Evolutionary conservation across 148 eudicot genomes (phyloP).

Genomic region (Fagopyrum esculentum): DNA sequence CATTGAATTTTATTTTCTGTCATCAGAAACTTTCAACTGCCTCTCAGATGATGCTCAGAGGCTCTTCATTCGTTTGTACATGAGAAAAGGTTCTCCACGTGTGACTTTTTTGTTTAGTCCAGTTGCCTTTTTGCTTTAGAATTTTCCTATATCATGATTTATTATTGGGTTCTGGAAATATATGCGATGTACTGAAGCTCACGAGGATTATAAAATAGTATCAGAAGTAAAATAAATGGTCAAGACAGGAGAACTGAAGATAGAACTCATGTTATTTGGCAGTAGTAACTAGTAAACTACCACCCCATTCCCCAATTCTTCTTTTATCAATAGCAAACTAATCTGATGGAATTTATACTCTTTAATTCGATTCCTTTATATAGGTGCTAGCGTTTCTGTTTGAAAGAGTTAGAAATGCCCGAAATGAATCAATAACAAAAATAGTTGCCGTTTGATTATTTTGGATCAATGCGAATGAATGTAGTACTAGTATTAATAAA

Average conservation of each 20-base stretch:
- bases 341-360: background rate
- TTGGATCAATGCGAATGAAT: background rate
- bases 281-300: too few relatives aligned
- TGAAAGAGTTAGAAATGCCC: too few relatives aligned
- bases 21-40: conserved; percentile 54
- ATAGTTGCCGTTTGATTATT: background rate
- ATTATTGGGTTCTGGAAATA: background rate
- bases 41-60: conserved; percentile 87
- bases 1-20: conserved; percentile 13
- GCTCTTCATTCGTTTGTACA: conserved; percentile 81
- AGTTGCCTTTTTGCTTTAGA: background rate
- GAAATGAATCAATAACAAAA: too few relatives aligned
- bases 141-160: background rate
- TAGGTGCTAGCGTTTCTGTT: background rate
- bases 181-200: background rate
- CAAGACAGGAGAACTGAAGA: background rate
- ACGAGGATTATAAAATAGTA: background rate
- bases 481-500: too few relatives aligned
- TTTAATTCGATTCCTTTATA: background rate
- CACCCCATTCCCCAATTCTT: too few relatives aligned
- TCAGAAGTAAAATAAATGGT: background rate
- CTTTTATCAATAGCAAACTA: background rate
- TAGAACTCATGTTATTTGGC: too few relatives aligned
- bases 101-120: background rate
- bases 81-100: conserved; percentile 59